phyloP scores from a whole-genome alignment of 768 basidiomycete genomes.

The Zangia roseola region DNA sequence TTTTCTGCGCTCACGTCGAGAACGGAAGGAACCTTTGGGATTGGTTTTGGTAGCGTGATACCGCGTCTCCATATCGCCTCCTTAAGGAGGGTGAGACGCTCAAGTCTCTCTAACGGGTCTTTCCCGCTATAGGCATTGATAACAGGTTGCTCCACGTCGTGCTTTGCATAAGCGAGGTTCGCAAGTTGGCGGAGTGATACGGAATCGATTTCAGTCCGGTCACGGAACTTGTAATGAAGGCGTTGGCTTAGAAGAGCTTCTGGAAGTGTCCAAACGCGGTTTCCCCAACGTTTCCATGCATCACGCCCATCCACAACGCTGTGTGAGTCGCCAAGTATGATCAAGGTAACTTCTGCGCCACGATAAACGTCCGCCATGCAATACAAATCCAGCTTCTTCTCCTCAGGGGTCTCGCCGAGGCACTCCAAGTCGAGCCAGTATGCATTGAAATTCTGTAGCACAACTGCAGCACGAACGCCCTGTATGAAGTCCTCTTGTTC shows the following conservation, averaged over 20 bases:
- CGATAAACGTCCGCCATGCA: constrained; percentile 21
- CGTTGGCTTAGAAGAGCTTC: constrained; percentile 12
- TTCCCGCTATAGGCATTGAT: constrained; percentile 19
- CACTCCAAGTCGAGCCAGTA: constrained; percentile 24
- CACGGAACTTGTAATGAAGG: constrained; percentile 7
- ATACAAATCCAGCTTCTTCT: constrained; percentile 17
- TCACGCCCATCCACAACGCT: too few relatives aligned
- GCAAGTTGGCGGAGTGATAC: constrained; percentile 6
- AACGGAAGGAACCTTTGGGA: too few relatives aligned
- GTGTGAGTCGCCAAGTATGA: constrained; percentile 2
- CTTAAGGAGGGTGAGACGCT: constrained; percentile 16
- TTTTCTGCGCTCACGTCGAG: background rate
- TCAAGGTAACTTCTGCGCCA: constrained; percentile 12
- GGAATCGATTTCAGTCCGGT: background rate
- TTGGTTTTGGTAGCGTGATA: background rate
- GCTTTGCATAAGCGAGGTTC: constrained; percentile 14
- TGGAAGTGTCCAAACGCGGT: constrained; percentile 17
- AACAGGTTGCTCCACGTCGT: constrained; percentile 11
- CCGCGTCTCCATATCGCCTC: constrained; percentile 18
- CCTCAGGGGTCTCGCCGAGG: constrained; percentile 9
- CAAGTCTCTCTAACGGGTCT: constrained; percentile 17
- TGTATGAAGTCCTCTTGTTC: constrained; percentile 5
- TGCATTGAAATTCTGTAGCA: constrained; percentile 1
- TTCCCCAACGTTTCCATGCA: constrained; percentile 14
- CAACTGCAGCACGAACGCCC: constrained; percentile 3